phyloP scores from a whole-genome alignment of 495 filamentous ascomycete genomes.

The Xylaria sp. region DNA sequence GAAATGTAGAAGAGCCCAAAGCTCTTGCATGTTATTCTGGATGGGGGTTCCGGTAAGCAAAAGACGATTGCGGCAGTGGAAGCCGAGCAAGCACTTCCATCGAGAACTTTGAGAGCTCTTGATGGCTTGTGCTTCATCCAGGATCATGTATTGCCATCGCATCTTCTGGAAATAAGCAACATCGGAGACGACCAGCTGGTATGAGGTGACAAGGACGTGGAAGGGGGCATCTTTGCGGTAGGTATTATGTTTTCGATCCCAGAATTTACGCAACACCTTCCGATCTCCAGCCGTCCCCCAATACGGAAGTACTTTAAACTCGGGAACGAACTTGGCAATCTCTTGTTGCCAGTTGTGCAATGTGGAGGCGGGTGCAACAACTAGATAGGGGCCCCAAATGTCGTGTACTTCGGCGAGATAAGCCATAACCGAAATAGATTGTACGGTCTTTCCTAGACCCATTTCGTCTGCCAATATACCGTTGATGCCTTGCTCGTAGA shows the following conservation, averaged over 20 bases:
- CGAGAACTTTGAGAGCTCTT: slow-evolving; percentile 95
- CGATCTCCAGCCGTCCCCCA: slow-evolving; percentile 96
- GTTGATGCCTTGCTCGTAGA: slow-evolving; percentile 99
- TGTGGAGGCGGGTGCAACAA: slow-evolving; percentile 95
- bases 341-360: slow-evolving; percentile 99
- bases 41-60: slow-evolving; percentile 96
- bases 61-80: slow-evolving; percentile 94
- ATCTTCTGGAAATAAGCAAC: slow-evolving; percentile 98
- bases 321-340: slow-evolving; percentile 90
- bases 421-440: slow-evolving; percentile 99
- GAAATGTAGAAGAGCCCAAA: slow-evolving; percentile 97
- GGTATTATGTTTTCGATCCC: slow-evolving; percentile 96
- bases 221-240: slow-evolving; percentile 92
- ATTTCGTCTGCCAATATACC: slow-evolving; percentile 98
- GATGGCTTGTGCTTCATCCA: slow-evolving; percentile 98
- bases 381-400: slow-evolving; percentile 98
- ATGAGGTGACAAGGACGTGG: slow-evolving; percentile 95
- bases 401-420: slow-evolving; percentile 96
- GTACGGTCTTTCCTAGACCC: slow-evolving; percentile 98
- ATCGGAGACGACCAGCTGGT: slow-evolving; percentile 95
- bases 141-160: slow-evolving; percentile 99
- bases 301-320: slow-evolving; percentile 93
- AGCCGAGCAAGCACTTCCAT: slow-evolving; percentile 94
- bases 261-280: slow-evolving; percentile 97
- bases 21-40: slow-evolving; percentile 99